A percentile compares a stretch with the other conserved stretches of the same genome.
Evolutionary conservation across 2,329 filamentous ascomycete species (phyloP).

Genomic region (Exutisphaerella laricina): DNA sequence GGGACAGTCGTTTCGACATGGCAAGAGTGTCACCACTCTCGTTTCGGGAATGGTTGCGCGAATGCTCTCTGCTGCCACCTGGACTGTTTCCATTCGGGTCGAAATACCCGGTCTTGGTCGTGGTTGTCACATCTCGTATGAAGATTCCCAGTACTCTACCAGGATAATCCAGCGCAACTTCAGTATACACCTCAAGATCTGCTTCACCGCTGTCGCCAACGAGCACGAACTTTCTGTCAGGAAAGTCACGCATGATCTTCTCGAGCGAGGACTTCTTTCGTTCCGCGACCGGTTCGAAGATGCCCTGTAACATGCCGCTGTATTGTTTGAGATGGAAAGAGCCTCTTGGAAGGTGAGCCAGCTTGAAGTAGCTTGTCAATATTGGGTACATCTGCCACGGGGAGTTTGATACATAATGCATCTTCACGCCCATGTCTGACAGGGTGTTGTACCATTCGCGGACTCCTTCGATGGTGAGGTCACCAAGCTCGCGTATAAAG

Average conservation of each 20-base stretch:
- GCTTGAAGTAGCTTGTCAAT: constrained; percentile 74
- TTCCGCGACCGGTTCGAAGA: constrained; percentile 95
- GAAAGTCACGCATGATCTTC: constrained; percentile 82
- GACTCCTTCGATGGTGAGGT: constrained; percentile 80
- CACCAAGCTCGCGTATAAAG: constrained; percentile 78
- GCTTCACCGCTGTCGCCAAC: constrained; percentile 96
- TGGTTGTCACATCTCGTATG: constrained; percentile 90
- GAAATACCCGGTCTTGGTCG: constrained; percentile 66
- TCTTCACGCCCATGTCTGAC: constrained; percentile 70
- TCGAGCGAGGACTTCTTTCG: constrained; percentile 85
- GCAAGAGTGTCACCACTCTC: constrained; percentile 30
- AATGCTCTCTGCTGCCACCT: constrained; percentile 26
- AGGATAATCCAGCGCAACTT: constrained; percentile 79
- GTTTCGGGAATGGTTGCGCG: constrained; percentile 27
- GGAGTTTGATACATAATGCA: constrained; percentile 99
- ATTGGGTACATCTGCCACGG: constrained; percentile 97
- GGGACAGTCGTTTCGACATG: constrained; percentile 29
- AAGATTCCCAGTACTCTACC: constrained; percentile 81
- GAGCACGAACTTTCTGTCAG: constrained; percentile 78
- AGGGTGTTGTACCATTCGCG: constrained; percentile 81
- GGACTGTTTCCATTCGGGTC: constrained; percentile 52
- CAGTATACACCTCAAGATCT: constrained; percentile 94
- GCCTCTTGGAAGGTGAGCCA: constrained; percentile 73
- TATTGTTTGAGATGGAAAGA: constrained; percentile 97
- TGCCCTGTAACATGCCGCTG: constrained; percentile 92